Conservation (phyloP, 2,329 filamentous ascomycete genomes). For the Ceratocystis papillata region DNA sequence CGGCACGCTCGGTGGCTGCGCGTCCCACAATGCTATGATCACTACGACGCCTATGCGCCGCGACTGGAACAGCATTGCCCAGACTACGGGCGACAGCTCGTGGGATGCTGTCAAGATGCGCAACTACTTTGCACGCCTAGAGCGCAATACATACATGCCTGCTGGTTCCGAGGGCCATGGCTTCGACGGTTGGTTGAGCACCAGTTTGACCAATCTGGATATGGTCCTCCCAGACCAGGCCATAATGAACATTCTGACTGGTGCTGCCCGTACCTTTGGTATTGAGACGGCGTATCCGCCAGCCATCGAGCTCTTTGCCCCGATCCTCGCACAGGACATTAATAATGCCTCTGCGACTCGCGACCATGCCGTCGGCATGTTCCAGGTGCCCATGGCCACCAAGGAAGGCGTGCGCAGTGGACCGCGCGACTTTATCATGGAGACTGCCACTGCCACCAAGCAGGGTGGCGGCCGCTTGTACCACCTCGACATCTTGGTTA, state of each 20-base stretch:
- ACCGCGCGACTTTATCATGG: constrained; percentile 45
- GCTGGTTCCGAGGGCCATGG: constrained; percentile 35
- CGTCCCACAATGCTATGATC: constrained; percentile 31
- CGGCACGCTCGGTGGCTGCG: constrained; percentile 33
- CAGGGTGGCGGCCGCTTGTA: constrained; percentile 30
- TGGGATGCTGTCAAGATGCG: constrained; percentile 37
- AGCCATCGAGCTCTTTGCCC: constrained; percentile 27
- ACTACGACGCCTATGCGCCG: constrained; percentile 30
- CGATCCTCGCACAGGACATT: constrained; percentile 29
- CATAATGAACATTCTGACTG: constrained; percentile 28
- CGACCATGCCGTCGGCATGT: constrained; percentile 33
- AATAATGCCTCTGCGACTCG: constrained; percentile 27
- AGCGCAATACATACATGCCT: constrained; percentile 36
- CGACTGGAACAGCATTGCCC: constrained; percentile 34
- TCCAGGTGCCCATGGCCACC: constrained; percentile 49
- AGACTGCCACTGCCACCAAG: constrained; percentile 26
- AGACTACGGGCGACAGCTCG: constrained; percentile 35
- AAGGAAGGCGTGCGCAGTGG: constrained; percentile 43
- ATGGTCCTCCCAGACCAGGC: constrained; percentile 30
- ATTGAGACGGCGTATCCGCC: constrained; percentile 25
- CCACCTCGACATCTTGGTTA: constrained; percentile 26
- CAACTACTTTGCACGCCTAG: constrained; percentile 35
- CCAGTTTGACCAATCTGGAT: constrained; percentile 25
- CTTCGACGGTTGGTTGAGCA: constrained; percentile 34
- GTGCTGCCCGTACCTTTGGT: constrained; percentile 29